Evolutionary conservation across 2,329 filamentous ascomycete genomes (phyloP).

Genomic region (Scedosporium apiospermum): DNA sequence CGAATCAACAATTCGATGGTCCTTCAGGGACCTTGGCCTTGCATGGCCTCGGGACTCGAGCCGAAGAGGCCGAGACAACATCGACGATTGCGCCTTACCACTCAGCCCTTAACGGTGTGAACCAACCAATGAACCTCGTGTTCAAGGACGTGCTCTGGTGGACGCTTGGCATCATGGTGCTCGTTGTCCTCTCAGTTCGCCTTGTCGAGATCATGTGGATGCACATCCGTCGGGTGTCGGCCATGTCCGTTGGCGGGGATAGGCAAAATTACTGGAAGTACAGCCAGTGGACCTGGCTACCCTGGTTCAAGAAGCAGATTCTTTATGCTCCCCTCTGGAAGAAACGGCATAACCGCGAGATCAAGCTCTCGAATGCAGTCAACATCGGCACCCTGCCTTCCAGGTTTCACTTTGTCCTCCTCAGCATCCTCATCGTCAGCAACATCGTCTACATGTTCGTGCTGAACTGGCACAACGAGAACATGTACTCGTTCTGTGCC

Average conservation of each 20-base stretch:
- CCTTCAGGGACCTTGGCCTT: slow-evolving; percentile 15
- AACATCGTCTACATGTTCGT: slow-evolving; percentile 55
- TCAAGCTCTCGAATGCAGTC: slow-evolving; percentile 49
- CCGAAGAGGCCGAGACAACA: slow-evolving; percentile 18
- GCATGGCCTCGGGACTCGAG: slow-evolving; percentile 12
- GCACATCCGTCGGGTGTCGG: slow-evolving; percentile 47
- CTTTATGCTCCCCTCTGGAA: slow-evolving; percentile 51
- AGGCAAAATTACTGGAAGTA: slow-evolving; percentile 51
- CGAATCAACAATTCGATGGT: background rate
- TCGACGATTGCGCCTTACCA: slow-evolving; percentile 47
- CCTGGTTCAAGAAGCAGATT: slow-evolving; percentile 51
- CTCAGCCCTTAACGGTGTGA: slow-evolving; percentile 49
- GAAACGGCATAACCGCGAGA: slow-evolving; percentile 60
- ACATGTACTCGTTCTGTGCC: slow-evolving; percentile 51
- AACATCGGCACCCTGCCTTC: slow-evolving; percentile 58
- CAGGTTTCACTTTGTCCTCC: slow-evolving; percentile 50
- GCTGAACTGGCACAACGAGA: slow-evolving; percentile 48
- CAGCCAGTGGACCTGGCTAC: slow-evolving; percentile 51
- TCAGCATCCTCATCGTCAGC: slow-evolving; percentile 47
- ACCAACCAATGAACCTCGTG: slow-evolving; percentile 46
- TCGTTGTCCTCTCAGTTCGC: slow-evolving; percentile 44
- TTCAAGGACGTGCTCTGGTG: slow-evolving; percentile 52
- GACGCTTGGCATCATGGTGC: slow-evolving; percentile 45
- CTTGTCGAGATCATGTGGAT: slow-evolving; percentile 44
- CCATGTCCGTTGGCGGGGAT: slow-evolving; percentile 43